Percentiles rank a stretch among this genome's conserved stretches.
Evolutionary conservation across 2,329 filamentous ascomycete genomes (phyloP).

Genomic region (Xylariaceae sp.): DNA sequence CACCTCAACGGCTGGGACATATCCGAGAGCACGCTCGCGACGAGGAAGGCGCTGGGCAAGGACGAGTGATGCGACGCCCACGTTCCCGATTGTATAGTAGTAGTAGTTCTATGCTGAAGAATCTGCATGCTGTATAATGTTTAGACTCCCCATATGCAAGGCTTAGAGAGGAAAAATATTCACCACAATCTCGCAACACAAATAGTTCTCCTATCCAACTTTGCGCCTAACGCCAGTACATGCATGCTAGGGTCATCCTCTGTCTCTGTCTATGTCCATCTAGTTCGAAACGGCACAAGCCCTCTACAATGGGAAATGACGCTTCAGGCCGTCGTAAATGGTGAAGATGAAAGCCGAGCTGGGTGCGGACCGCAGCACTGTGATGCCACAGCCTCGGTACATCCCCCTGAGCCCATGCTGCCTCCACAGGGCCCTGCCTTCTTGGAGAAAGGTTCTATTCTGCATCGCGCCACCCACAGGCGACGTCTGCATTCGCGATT

Average conservation of each 20-base stretch:
- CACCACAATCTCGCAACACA: too few relatives aligned
- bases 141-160: too few relatives aligned
- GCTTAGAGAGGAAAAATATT: too few relatives aligned
- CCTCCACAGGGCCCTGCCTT: conserved; percentile 68
- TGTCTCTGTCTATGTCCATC: conserved; percentile 12
- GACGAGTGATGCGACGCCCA: conserved; percentile 15
- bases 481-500: conserved; percentile 91
- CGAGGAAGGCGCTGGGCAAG: conserved; percentile 23
- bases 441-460: conserved; percentile 62
- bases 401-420: conserved; percentile 76
- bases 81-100: too few relatives aligned
- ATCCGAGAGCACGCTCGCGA: conserved; percentile 21
- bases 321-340: conserved; percentile 81
- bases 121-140: too few relatives aligned
- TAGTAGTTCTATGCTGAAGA: too few relatives aligned
- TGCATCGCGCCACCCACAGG: conserved; percentile 51
- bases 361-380: conserved; percentile 76
- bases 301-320: conserved; percentile 46
- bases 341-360: conserved; percentile 99
- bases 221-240: background rate
- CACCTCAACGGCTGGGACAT: conserved; percentile 64
- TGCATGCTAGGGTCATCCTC: conserved; percentile 1
- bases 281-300: conserved; percentile 1
- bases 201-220: too few relatives aligned
- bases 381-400: conserved; percentile 93